Percentiles rank a stretch among this genome's conserved stretches.
These are phyloP conservation scores for Erythrophleum fordii DNA, from an alignment of 306 rosid genomes.

Conservation along the genomic window DNA sequence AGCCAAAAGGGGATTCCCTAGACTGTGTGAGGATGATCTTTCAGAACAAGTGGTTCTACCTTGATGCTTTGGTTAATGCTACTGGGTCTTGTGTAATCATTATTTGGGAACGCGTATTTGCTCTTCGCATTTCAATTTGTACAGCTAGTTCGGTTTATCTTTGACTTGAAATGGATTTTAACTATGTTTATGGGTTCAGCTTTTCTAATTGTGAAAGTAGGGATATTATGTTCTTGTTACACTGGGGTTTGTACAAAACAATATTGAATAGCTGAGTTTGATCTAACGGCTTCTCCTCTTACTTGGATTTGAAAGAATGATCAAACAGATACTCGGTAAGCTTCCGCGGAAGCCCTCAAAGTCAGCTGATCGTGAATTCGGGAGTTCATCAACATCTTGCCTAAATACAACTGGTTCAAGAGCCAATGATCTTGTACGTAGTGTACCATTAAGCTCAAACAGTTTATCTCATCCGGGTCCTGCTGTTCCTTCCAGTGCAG, in stretches of 20 bases:
- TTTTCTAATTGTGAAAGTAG: slow-evolving; percentile 12
- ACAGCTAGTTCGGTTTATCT: slow-evolving; percentile 1
- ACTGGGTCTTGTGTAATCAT: slow-evolving; percentile 38
- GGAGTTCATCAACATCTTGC: slow-evolving; percentile 52
- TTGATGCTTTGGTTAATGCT: slow-evolving; percentile 40
- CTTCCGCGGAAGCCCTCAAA: slow-evolving; percentile 74
- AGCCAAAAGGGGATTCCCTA: slow-evolving; percentile 2
- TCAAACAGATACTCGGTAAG: slow-evolving; percentile 65
- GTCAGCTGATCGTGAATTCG: slow-evolving; percentile 57
- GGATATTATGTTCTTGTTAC: slow-evolving; percentile 28
- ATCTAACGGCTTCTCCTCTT: not conserved
- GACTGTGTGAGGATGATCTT: slow-evolving; percentile 26
- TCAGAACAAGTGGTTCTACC: slow-evolving; percentile 32
- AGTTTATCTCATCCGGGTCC: slow-evolving; percentile 19
- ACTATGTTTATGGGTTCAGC: slow-evolving; percentile 36
- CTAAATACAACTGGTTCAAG: slow-evolving; percentile 42
- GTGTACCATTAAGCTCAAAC: slow-evolving; percentile 34
- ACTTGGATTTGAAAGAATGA: slow-evolving; percentile 48
- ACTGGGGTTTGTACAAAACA: slow-evolving; percentile 28
- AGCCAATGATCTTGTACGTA: slow-evolving; percentile 46
- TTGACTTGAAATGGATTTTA: slow-evolving; percentile 42
- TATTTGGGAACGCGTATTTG: slow-evolving; percentile 40
- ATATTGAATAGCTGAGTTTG: slow-evolving; percentile 8
- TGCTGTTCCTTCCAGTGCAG: slow-evolving; percentile 37
- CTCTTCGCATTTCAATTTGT: slow-evolving; percentile 30